These are phyloP conservation scores for Paramecium pentaurelia DNA, from an alignment of 73 alveolate genomes.

Conservation along the genomic window DNA sequence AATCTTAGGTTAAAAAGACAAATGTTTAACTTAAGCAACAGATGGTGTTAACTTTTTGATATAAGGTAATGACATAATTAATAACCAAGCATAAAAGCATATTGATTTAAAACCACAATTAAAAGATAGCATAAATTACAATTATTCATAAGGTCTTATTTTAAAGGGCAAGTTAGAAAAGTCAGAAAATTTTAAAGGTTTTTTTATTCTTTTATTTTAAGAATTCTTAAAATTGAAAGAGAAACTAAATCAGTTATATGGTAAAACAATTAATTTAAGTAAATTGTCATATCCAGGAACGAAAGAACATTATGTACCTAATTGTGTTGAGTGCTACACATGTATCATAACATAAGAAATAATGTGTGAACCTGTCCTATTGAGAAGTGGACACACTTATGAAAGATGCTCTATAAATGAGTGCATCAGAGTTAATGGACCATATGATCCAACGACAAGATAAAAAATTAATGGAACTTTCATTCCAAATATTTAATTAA, in stretches of 20 bases:
- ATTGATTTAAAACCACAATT: background rate
- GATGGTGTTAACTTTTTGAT: background rate
- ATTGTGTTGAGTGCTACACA: background rate
- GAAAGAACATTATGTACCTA: background rate
- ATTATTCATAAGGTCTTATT: background rate
- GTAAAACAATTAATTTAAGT: background rate
- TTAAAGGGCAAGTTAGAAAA: background rate
- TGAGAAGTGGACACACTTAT: slow-evolving; percentile 2
- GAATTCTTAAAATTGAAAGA: background rate
- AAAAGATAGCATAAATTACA: background rate
- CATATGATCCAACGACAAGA: background rate
- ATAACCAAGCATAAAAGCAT: background rate
- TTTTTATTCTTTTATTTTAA: background rate
- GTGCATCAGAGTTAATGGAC: background rate
- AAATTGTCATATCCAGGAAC: background rate
- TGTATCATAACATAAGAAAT: background rate
- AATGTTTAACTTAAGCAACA: background rate
- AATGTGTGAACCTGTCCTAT: background rate
- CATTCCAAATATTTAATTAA: background rate
- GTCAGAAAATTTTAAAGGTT: background rate
- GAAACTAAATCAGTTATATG: background rate
- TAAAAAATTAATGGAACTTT: background rate
- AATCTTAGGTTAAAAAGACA: background rate
- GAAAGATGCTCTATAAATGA: background rate
- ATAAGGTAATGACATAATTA: background rate